Percentiles rank a stretch among this genome's conserved stretches.
Conservation (phyloP, 768 basidiomycete species). For the Trametes gibbosa region DNA sequence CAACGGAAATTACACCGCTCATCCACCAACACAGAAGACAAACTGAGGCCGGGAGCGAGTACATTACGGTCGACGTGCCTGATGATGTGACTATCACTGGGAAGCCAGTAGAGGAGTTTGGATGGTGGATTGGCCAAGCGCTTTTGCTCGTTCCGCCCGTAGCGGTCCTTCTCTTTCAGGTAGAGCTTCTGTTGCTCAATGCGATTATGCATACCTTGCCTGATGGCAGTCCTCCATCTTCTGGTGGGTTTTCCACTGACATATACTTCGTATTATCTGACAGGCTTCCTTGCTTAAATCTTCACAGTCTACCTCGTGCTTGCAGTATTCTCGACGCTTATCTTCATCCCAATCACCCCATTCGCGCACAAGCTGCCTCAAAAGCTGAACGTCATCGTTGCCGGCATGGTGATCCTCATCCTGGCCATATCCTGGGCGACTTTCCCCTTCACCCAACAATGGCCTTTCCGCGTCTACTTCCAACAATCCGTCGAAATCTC, state of each 20-base stretch:
- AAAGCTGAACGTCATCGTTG: conserved; percentile 34
- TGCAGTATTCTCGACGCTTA: conserved; percentile 45
- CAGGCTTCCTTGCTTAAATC: no score
- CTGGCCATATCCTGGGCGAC: conserved; percentile 30
- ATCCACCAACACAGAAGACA: conserved; percentile 34
- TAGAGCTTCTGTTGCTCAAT: conserved; percentile 44
- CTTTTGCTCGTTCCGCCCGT: conserved; percentile 53
- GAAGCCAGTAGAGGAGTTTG: conserved; percentile 27
- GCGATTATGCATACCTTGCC: conserved; percentile 55
- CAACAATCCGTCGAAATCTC: conserved; percentile 53
- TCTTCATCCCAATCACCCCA: conserved; percentile 60
- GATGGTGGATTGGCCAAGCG: conserved; percentile 62
- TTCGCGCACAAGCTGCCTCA: conserved; percentile 55
- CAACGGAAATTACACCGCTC: conserved; percentile 59
- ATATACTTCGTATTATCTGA: background rate
- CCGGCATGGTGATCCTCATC: conserved; percentile 42
- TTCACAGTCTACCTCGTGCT: conserved; percentile 51
- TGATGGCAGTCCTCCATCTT: conserved; percentile 54
- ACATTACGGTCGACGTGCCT: conserved; percentile 14
- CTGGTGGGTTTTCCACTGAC: conserved; percentile 40
- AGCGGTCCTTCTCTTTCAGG: conserved; percentile 50
- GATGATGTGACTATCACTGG: conserved; percentile 6
- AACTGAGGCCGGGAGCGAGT: conserved; percentile 21
- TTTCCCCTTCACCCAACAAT: conserved; percentile 59
- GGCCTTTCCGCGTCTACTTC: conserved; percentile 73